Percentiles rank a stretch among this genome's conserved stretches.
phyloP scores from a whole-genome alignment of 2,329 filamentous ascomycete species.

The Fusarium protoensiforme region DNA sequence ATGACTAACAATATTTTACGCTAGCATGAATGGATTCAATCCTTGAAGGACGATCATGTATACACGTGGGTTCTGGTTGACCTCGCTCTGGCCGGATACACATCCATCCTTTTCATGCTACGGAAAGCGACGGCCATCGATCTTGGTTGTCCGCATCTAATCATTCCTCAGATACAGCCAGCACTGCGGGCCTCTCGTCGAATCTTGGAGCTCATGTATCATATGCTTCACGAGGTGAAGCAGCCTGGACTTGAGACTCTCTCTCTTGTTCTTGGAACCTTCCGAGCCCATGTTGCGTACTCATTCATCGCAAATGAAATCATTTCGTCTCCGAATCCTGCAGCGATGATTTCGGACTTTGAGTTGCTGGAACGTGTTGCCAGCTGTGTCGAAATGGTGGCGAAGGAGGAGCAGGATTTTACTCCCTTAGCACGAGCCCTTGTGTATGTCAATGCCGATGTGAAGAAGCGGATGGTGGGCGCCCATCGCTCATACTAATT shows the following conservation, averaged over 20 bases:
- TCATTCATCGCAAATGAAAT: background rate
- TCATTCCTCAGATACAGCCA: no score
- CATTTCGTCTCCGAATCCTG: background rate
- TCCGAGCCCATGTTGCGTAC: background rate
- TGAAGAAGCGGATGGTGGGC: background rate
- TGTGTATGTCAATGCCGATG: background rate
- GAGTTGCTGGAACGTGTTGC: background rate
- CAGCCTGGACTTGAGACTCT: background rate
- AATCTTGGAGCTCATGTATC: background rate
- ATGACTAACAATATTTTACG: background rate
- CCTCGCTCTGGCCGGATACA: background rate
- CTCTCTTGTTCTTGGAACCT: background rate
- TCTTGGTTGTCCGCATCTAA: no score
- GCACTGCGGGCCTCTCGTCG: conserved; percentile 3
- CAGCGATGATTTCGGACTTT: background rate
- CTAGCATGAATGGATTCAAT: background rate
- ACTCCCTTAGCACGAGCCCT: background rate
- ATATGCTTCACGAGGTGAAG: background rate
- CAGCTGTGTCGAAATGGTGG: background rate
- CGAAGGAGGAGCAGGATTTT: background rate
- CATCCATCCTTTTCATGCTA: background rate
- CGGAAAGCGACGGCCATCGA: background rate
- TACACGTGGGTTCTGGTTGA: background rate
- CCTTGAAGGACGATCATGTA: background rate
- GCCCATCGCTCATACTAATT: background rate